Conservation (phyloP, 2,329 filamentous ascomycete species). For the Teratosphaeria epicoccoides region DNA sequence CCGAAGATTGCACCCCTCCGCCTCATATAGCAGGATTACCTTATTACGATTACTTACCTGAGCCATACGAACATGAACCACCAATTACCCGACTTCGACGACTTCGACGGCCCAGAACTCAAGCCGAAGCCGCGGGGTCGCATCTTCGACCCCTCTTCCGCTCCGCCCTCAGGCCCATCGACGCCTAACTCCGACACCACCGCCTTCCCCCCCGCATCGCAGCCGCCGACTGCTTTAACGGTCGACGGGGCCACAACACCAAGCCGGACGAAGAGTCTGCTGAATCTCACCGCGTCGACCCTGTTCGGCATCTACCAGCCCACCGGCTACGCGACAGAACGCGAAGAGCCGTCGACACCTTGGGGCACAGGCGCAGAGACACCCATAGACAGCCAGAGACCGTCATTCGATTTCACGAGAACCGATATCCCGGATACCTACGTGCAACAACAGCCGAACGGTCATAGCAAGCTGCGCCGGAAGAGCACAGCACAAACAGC, state of each 20-base stretch:
- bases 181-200: slow-evolving; percentile 14
- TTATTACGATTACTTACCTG: too few species aligned
- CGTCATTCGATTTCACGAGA: slow-evolving; percentile 18
- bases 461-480: slow-evolving; percentile 10
- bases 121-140: slow-evolving; percentile 55
- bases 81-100: slow-evolving; percentile 13
- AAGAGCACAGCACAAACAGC: slow-evolving; percentile 15
- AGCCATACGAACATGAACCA: slow-evolving; percentile 15
- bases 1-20: too few species aligned
- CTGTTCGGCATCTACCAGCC: slow-evolving; percentile 84
- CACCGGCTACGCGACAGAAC: slow-evolving; percentile 42
- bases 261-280: slow-evolving; percentile 61
- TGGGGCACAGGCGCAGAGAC: slow-evolving; percentile 71
- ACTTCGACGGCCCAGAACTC: slow-evolving; percentile 10
- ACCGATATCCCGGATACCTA: slow-evolving; percentile 14
- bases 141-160: slow-evolving; percentile 52
- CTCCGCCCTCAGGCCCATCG: slow-evolving; percentile 26
- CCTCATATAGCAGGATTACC: too few species aligned
- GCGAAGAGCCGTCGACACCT: slow-evolving; percentile 46
- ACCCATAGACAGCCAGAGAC: slow-evolving; percentile 33
- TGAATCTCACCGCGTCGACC: slow-evolving; percentile 82
- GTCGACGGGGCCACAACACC: slow-evolving; percentile 32
- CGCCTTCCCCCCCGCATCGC: background rate
- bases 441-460: slow-evolving; percentile 14
- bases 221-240: slow-evolving; percentile 2